Evolutionary conservation across 1,284 basidiomycete genomes (phyloP), one percentile per base, ranked within the genome.

Genomic region (Moesziomyces antarcticus): DNA sequence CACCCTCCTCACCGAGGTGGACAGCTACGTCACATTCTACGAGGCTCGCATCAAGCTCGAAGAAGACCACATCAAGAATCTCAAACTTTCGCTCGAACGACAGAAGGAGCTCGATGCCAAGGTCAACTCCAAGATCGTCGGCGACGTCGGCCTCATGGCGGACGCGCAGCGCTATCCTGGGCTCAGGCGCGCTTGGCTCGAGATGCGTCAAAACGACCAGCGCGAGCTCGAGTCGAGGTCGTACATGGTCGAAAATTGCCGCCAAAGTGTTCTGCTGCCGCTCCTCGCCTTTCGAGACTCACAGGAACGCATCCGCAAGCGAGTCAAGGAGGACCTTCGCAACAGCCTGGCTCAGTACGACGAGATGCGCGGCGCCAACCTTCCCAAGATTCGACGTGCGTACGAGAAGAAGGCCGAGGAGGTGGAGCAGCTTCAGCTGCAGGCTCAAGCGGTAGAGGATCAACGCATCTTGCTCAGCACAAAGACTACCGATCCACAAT

Each of bases 401-500:
- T 83, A 83, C 60, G 80, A 82, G 37, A 77, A 75, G 50, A 73
- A 66, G 30, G 81, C 81, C 44, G 82, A 83, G 54, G 78, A 81
- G 53, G 69, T 81, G 6, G 79, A 81, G 24, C 55, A 72, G 30
- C 57, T 81, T 11, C 67, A 75, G 18, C 63, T 74, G 14, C 82
- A 83, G 63, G 77, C 79, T 22, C 71, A 76, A 49, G 82, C 82
- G 0, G 69, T 82, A 20, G 82, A 83, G 27, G 82, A 82, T 37
- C 80, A 82, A 53, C 72, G 78, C 14, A 54, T 66, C 21, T 57
- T 83, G 16, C 65, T 83, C n/a, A 67, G 58, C 56, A 78, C 48
- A 20, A 50, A 56, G 18, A 40, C 52, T 5, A n/a, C 53, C 37
- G 61, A 72, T 16, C 8, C 44, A 2, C 3, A 45, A 18, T 13